Base-by-base conservation (phyloP, 495 filamentous ascomycete genomes). In the Oleoguttula mirabilis region DNA sequence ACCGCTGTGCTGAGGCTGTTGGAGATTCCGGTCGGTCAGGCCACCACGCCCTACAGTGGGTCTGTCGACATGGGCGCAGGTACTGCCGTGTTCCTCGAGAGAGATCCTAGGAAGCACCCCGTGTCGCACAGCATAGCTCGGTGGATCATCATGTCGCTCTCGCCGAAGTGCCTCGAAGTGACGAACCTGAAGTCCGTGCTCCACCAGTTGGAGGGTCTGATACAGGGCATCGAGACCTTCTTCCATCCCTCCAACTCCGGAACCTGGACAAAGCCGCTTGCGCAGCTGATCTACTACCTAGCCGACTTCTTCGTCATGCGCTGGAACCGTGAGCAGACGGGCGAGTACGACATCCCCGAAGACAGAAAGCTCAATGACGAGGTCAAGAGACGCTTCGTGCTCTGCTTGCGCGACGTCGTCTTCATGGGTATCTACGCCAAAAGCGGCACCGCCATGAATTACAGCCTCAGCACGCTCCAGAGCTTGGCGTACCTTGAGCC, bases 351-450 rank as follows among this genome's bases (percentile, higher is more conserved):
- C 12, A 67, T 85, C 2, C 90, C 88, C 3, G 55, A 70, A 20
- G 84, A 90, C 27, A 75, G 90, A 40, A 76, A 65, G 45, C 75
- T 99, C 37, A 94, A 75, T 46, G 73, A 78, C 39, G 75, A 75
- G 21, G 54, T 99, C 39, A 94, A 88, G 68, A 73, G 68, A 50
- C 77, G 92, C 24, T 96, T 99, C 58, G 92, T 99, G 24, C 64
- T 93, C 36, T 84, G 87, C 54, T 55, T 99, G 45, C 76, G 80
- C 54, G 90, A 96, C 44, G 90, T 96, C 30, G 82, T 84, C 20
- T 99, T 94, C 61, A 95, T 96, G 90, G 90, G 92, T 17, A 84
- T 99, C 36, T 99, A 93, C 55, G 77, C 88, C 24, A 98, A 99
- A 65, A 92, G 87, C 62, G 77, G 76, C 35, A 82, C 82, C 27